Evolutionary conservation across 2,329 filamentous ascomycete species (phyloP), one percentile per base, ranked within the genome.

Genomic region (Aspergillus novoparasiticus): DNA sequence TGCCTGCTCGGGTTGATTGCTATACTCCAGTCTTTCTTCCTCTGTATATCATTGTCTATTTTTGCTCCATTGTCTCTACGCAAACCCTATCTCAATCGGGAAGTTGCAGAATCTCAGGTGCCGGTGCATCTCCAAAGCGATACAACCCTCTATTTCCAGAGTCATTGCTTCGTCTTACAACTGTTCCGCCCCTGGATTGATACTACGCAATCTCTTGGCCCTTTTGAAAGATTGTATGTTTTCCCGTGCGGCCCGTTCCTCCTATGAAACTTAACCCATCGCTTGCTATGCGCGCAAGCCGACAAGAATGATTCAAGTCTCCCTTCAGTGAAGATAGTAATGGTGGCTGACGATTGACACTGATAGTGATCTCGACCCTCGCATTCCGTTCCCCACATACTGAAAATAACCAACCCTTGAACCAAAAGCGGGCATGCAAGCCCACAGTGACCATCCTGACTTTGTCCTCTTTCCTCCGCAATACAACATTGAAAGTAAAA

Each of bases 401-500:
- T 48, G 36, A n/a, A 21, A 34, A 57, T 30, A 56, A 26, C 43
- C 57, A 58, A 54, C 59, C 64, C 58, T 54, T 59, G 53, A 60
- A 41, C 61, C 39, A 54, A 43, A 56, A 53, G 58, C 58, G 63
- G 60, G 61, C 61, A 71, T 71, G 70, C 67, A 69, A 63, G 66
- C 36, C 55, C 68, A 66, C 51, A 50, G 28, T 19, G 58, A 60
- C n/a, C 61, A 60, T 32, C 30, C 63, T 56, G 69, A 72, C 41
- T 72, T 71, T 54, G 63, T 69, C 56, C 65, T 71, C 16, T 71
- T 65, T 41, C 65, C 65, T 51, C 45, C 61, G 14, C 62, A 63
- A 60, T 58, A 57, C 45, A 55, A 56, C 41, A 36, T 61, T 62
- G 54, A 64, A 39, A 45, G 53, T 67, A 63, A 61, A 50, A 78